Percentiles rank a stretch among this genome's conserved stretches.
phyloP scores from a whole-genome alignment of 352 stramenopile species.

The Pythium rhizo-oryzae region DNA sequence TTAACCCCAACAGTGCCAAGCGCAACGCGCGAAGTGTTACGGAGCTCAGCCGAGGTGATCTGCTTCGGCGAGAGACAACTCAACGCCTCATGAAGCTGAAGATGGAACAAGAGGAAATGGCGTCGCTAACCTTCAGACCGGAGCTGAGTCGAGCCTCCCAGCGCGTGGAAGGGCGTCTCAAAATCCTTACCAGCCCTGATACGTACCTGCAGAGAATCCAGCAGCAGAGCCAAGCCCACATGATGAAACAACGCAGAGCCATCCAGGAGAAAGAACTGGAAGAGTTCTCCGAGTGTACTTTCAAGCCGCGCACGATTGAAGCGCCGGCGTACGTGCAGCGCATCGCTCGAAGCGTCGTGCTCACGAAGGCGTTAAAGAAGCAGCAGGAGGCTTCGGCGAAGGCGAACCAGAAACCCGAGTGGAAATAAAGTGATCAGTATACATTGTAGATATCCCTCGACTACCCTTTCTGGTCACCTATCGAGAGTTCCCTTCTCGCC shows the following conservation, averaged over 20 bases:
- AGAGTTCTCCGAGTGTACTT: slow-evolving; percentile 86
- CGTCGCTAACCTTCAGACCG: slow-evolving; percentile 75
- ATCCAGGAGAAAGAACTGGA: slow-evolving; percentile 82
- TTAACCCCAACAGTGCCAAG: slow-evolving; percentile 71
- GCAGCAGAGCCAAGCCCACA: slow-evolving; percentile 73
- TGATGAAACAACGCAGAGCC: slow-evolving; percentile 70
- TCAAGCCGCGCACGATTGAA: slow-evolving; percentile 84
- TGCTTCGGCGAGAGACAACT: slow-evolving; percentile 74
- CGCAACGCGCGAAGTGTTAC: slow-evolving; percentile 71
- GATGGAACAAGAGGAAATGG: slow-evolving; percentile 89
- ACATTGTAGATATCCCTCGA: not conserved
- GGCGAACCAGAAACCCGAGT: slow-evolving; percentile 59
- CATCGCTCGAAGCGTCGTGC: slow-evolving; percentile 75
- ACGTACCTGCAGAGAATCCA: slow-evolving; percentile 85
- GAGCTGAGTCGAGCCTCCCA: slow-evolving; percentile 72
- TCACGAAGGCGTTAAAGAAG: slow-evolving; percentile 68
- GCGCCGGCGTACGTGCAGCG: slow-evolving; percentile 82
- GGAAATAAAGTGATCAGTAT: slow-evolving; percentile 45
- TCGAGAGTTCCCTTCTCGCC: too few relatives aligned
- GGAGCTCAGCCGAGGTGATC: slow-evolving; percentile 76
- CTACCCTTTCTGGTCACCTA: too few relatives aligned
- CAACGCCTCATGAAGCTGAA: slow-evolving; percentile 86
- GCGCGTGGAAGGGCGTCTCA: slow-evolving; percentile 70
- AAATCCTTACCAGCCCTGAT: slow-evolving; percentile 77
- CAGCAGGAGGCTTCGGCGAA: slow-evolving; percentile 50